A percentile compares a stretch with the other conserved stretches of the same genome.
Evolutionary conservation across 257 asterid species (phyloP).

Genomic region (Fraxinus quadrangulata): DNA sequence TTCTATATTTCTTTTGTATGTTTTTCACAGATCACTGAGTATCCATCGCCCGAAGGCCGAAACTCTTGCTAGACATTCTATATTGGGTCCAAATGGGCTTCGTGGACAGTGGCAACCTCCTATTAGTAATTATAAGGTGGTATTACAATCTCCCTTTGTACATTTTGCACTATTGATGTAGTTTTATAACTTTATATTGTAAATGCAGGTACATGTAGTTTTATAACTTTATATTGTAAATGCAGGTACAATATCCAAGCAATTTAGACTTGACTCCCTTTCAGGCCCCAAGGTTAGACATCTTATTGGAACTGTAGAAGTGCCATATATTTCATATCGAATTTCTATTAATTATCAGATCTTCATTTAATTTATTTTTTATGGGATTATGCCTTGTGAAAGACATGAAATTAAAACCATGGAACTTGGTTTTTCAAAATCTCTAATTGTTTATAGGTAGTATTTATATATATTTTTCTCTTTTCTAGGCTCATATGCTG

Average conservation of each 20-base stretch:
- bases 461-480: constrained; percentile 18
- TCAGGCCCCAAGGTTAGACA: constrained; percentile 59
- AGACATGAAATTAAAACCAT: constrained; percentile 1
- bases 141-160: constrained; percentile 27
- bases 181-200: too few relatives aligned
- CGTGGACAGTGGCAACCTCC: constrained; percentile 89
- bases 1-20: constrained; percentile 13
- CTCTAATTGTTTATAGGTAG: constrained; percentile 3
- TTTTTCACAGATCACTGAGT: constrained; percentile 52
- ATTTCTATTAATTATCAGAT: not conserved
- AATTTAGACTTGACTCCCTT: constrained; percentile 61
- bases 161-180: constrained; percentile 20
- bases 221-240: constrained; percentile 22
- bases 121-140: constrained; percentile 60
- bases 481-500: constrained; percentile 14
- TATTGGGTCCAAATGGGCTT: constrained; percentile 93
- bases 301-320: constrained; percentile 19
- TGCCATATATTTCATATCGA: constrained; percentile 13
- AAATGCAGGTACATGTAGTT: too few relatives aligned
- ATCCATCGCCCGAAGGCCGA: constrained; percentile 79
- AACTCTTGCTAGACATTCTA: constrained; percentile 88
- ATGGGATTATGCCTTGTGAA: constrained; percentile 8
- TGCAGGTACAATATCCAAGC: constrained; percentile 92
- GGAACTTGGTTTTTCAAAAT: constrained; percentile 13
- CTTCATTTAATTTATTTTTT: constrained; percentile 11